Evolutionary conservation across 768 basidiomycete species (phyloP).

Genomic region (Paxillus ammoniavirescens): DNA sequence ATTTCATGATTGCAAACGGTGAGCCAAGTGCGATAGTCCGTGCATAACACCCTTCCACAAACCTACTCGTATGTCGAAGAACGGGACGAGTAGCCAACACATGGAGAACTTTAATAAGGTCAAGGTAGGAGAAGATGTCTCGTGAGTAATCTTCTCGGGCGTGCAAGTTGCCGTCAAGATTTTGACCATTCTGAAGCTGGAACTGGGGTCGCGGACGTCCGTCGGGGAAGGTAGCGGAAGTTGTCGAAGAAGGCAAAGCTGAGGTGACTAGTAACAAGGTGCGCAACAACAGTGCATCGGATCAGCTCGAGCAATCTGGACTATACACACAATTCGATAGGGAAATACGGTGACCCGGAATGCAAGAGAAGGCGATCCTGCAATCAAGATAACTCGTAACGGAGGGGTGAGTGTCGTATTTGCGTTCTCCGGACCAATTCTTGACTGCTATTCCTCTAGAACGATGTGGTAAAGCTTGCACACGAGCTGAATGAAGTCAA

Average conservation of each 20-base stretch:
- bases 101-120: conserved; percentile 25
- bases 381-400: conserved; percentile 43
- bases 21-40: not conserved
- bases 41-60: not conserved
- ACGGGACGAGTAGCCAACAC: not conserved
- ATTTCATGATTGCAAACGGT: not conserved
- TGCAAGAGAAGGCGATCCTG: conserved; percentile 46
- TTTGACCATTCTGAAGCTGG: conserved; percentile 27
- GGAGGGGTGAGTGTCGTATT: conserved; percentile 34
- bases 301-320: not conserved
- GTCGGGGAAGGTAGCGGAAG: conserved; percentile 37
- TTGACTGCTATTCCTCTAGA: conserved; percentile 26
- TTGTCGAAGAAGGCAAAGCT: conserved; percentile 43
- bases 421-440: not conserved
- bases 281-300: not conserved
- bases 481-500: conserved; percentile 48
- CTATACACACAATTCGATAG: conserved; percentile 13
- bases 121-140: conserved; percentile 34
- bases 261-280: conserved; percentile 48
- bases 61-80: not conserved
- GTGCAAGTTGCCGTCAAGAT: not conserved
- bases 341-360: conserved; percentile 45
- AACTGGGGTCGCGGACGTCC: conserved; percentile 34
- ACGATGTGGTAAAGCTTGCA: conserved; percentile 51
- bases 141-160: conserved; percentile 23